A percentile compares a stretch with the other conserved stretches of the same genome.
These are phyloP conservation scores for Lentinus tigrinus DNA, from an alignment of 768 basidiomycete genomes.

Conservation along the genomic window DNA sequence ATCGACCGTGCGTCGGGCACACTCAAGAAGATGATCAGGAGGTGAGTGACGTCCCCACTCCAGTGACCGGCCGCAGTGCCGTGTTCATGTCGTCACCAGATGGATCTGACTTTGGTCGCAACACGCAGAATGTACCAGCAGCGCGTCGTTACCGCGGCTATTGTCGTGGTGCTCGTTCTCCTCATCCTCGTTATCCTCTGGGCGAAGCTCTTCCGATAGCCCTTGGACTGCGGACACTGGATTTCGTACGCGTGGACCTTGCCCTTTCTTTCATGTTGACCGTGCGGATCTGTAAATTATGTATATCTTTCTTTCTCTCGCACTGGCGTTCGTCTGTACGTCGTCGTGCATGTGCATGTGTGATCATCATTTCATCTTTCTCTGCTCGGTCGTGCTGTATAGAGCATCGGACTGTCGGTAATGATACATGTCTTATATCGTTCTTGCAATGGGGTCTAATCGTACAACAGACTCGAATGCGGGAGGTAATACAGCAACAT, in stretches of 20 bases:
- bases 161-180: conserved; percentile 80
- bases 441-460: too few relatives aligned
- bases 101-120: conserved; percentile 18
- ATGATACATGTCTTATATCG: too few relatives aligned
- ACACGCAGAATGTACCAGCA: conserved; percentile 92
- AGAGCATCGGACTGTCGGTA: too few relatives aligned
- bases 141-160: conserved; percentile 80
- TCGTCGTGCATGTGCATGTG: too few relatives aligned
- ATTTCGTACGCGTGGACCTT: background rate
- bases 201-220: background rate
- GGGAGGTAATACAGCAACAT: too few relatives aligned
- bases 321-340: too few relatives aligned
- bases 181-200: conserved; percentile 78
- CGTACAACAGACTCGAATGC: too few relatives aligned
- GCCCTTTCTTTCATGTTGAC: background rate
- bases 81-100: conserved; percentile 19
- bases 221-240: background rate
- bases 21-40: conserved; percentile 91
- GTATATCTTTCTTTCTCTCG: background rate
- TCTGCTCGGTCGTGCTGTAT: too few relatives aligned
- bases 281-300: background rate
- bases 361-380: too few relatives aligned
- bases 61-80: background rate
- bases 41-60: conserved; percentile 51
- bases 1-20: conserved; percentile 92